Percentiles rank a stretch among this genome's conserved stretches.
phyloP scores from a whole-genome alignment of 75 land plant genomes.

The Adiantum capillusveneris region DNA sequence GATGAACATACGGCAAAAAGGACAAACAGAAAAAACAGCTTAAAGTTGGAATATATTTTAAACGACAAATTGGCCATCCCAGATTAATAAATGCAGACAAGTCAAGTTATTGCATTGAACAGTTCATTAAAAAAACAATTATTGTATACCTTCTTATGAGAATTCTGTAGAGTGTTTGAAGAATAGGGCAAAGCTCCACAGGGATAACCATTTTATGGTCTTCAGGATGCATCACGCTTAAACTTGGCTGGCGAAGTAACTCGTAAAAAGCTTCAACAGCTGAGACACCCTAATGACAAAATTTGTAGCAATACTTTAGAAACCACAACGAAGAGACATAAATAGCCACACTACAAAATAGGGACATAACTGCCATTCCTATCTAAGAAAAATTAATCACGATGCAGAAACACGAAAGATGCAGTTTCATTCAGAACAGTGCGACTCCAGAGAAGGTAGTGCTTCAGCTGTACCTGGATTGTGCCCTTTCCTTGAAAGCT shows the following conservation, averaged over 20 bases:
- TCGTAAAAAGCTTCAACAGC: conserved; percentile 51
- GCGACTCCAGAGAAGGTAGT: neutral
- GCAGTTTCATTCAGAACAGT: neutral
- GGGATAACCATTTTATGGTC: conserved; percentile 27
- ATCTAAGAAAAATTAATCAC: neutral
- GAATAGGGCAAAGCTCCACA: conserved; percentile 44
- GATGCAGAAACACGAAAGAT: neutral
- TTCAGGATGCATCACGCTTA: conserved; percentile 45
- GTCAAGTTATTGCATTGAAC: too few relatives aligned
- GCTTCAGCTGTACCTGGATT: conserved; percentile 32
- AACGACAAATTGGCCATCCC: too few relatives aligned
- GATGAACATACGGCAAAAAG: too few relatives aligned
- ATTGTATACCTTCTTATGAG: conserved; percentile 45
- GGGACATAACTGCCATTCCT: too few relatives aligned
- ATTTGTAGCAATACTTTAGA: neutral
- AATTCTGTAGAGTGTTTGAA: conserved; percentile 38
- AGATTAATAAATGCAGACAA: too few relatives aligned
- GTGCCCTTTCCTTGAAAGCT: conserved; percentile 51
- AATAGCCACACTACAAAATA: too few relatives aligned
- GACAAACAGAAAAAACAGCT: too few relatives aligned
- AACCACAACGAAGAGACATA: neutral
- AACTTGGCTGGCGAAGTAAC: conserved; percentile 37
- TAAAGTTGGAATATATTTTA: too few relatives aligned
- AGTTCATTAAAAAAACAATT: too few relatives aligned
- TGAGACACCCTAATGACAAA: conserved; percentile 54